Conservation (phyloP, 176 grass and related monocot species). For the Aegilops longissima region DNA sequence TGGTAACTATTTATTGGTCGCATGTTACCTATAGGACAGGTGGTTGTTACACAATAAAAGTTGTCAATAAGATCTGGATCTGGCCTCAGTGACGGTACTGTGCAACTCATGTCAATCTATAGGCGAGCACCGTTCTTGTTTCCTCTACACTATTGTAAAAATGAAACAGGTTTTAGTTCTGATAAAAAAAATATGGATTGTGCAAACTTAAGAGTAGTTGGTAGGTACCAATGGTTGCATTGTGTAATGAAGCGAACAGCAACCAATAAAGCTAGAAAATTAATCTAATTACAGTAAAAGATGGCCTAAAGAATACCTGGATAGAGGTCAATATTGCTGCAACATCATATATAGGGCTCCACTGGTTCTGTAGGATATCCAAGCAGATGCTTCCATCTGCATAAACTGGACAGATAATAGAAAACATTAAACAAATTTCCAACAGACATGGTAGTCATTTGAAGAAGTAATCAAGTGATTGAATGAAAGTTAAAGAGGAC, state of each 20-base stretch:
- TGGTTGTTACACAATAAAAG: constrained; percentile 7
- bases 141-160: neutral
- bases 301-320: constrained; percentile 52
- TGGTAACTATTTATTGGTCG: neutral
- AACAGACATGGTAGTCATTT: neutral
- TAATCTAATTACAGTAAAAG: neutral
- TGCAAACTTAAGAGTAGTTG: neutral
- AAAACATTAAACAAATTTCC: neutral
- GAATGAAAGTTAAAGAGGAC: neutral
- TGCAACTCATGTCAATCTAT: neutral
- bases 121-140: neutral
- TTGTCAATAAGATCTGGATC: constrained; percentile 7
- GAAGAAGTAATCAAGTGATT: neutral
- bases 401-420: constrained; percentile 54
- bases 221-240: neutral
- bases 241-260: neutral
- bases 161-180: neutral
- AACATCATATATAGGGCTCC: constrained; percentile 99
- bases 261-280: neutral
- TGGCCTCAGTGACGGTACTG: neutral
- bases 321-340: constrained; percentile 95
- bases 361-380: constrained; percentile 97
- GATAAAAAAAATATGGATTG: neutral
- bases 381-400: constrained; percentile 98
- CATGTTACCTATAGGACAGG: constrained; percentile 1